phyloP scores from a whole-genome alignment of 129 eudicot species.

The Flaveria linearis region DNA sequence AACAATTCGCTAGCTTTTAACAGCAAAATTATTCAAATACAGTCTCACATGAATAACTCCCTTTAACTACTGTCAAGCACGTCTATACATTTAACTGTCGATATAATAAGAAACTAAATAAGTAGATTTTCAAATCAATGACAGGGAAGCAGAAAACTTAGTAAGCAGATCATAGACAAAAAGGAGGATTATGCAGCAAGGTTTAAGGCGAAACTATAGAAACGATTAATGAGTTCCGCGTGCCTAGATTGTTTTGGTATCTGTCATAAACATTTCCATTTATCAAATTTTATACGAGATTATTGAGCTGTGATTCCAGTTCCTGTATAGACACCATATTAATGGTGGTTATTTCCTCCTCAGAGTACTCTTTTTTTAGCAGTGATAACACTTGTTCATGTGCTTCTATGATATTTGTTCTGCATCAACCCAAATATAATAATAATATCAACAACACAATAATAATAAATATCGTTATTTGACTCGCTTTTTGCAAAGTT shows the following conservation, averaged over 20 bases:
- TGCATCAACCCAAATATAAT: conserved; percentile 33
- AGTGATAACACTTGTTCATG: conserved; percentile 68
- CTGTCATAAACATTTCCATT: background rate
- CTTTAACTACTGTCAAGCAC: too few relatives aligned
- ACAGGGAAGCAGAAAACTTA: background rate
- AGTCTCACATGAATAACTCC: too few relatives aligned
- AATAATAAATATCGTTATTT: background rate
- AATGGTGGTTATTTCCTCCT: conserved; percentile 60
- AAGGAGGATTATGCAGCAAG: background rate
- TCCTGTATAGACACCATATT: conserved; percentile 70
- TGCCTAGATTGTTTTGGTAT: background rate
- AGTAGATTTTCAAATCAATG: too few relatives aligned
- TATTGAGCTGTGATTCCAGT: conserved; percentile 78
- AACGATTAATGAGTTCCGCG: background rate
- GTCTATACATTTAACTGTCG: too few relatives aligned
- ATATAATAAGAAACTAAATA: too few relatives aligned
- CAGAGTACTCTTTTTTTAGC: conserved; percentile 65
- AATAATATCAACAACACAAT: background rate
- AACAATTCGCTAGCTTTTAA: too few relatives aligned
- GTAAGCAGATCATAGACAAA: background rate
- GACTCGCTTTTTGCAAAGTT: background rate
- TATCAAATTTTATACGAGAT: conserved; percentile 39
- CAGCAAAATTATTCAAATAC: too few relatives aligned
- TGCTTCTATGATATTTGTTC: conserved; percentile 93
- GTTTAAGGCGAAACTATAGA: background rate